Evolutionary conservation across 225 moss, liverwort and hornwort genomes (phyloP).

Genomic region (Marchantia paleacea): DNA sequence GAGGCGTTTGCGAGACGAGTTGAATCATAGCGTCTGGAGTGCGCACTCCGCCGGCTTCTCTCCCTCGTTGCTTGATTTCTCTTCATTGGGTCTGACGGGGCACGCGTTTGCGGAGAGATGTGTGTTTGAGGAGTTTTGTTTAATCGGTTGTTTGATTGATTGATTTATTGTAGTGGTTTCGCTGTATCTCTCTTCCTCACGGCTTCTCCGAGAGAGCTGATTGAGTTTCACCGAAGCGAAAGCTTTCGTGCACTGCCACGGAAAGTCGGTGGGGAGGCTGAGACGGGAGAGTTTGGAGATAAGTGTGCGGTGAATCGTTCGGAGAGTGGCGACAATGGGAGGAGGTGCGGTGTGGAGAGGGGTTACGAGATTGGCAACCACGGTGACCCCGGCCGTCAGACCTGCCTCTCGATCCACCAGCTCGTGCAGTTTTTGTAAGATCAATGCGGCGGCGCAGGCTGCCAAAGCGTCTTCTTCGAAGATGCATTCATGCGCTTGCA

Average conservation of each 20-base stretch:
- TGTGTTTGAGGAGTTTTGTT: background rate
- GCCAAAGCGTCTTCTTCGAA: constrained; percentile 30
- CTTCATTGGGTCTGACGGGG: background rate
- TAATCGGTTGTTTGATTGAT: background rate
- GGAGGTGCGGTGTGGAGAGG: constrained; percentile 78
- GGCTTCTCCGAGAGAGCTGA: background rate
- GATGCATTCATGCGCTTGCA: constrained; percentile 53
- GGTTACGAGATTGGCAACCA: constrained; percentile 50
- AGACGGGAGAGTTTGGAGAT: background rate
- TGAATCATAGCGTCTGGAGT: background rate
- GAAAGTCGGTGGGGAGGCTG: background rate
- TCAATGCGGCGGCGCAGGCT: constrained; percentile 32
- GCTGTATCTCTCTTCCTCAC: background rate
- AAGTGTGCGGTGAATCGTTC: too few relatives aligned
- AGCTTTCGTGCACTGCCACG: background rate
- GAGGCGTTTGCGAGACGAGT: background rate
- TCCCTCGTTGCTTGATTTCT: background rate
- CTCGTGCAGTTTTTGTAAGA: constrained; percentile 59
- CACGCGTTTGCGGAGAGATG: background rate
- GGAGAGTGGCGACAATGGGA: constrained; percentile 40
- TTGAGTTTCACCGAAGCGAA: background rate
- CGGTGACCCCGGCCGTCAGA: constrained; percentile 55
- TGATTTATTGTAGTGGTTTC: background rate
- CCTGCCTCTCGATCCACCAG: constrained; percentile 53
- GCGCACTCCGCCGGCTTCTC: background rate